Evolutionary conservation across 192 early-diverging fungal genomes (phyloP).

Genomic region (Kappamyces sp.): DNA sequence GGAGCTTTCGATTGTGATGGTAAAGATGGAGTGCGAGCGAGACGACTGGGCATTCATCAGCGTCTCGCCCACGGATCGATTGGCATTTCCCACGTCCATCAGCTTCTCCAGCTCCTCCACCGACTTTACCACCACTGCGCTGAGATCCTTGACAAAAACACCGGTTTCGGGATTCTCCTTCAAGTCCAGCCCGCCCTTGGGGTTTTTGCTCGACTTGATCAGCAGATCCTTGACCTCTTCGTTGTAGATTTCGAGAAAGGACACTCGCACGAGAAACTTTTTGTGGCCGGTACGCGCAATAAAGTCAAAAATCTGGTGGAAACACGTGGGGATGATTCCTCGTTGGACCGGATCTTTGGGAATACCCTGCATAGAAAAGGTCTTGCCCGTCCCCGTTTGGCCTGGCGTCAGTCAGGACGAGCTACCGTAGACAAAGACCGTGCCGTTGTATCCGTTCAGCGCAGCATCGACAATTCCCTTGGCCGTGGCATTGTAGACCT

Average conservation of each 20-base stretch:
- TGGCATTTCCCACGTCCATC: conserved; percentile 51
- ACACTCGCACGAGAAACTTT: conserved; percentile 56
- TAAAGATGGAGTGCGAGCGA: conserved; percentile 59
- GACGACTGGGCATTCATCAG: conserved; percentile 57
- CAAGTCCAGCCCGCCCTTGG: conserved; percentile 42
- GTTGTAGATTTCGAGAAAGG: conserved; percentile 55
- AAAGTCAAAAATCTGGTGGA: conserved; percentile 59
- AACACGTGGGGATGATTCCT: conserved; percentile 58
- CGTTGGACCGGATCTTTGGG: conserved; percentile 41
- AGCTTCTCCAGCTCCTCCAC: conserved; percentile 53
- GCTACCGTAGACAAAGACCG: conserved; percentile 56
- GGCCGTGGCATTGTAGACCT: conserved; percentile 58
- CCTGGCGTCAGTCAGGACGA: not conserved
- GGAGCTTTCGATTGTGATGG: conserved; percentile 54
- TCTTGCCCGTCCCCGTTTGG: conserved; percentile 53
- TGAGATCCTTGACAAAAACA: conserved; percentile 60
- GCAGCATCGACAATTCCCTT: conserved; percentile 52
- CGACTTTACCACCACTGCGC: conserved; percentile 47
- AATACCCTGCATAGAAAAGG: conserved; percentile 61
- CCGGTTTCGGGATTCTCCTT: conserved; percentile 63
- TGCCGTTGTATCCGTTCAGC: conserved; percentile 58
- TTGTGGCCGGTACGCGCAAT: conserved; percentile 47
- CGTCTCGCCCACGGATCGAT: conserved; percentile 57
- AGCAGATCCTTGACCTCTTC: conserved; percentile 51
- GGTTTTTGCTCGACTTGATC: conserved; percentile 28